phyloP scores from a whole-genome alignment of 139 green algal genomes.

The Chlamydomonas urium region DNA sequence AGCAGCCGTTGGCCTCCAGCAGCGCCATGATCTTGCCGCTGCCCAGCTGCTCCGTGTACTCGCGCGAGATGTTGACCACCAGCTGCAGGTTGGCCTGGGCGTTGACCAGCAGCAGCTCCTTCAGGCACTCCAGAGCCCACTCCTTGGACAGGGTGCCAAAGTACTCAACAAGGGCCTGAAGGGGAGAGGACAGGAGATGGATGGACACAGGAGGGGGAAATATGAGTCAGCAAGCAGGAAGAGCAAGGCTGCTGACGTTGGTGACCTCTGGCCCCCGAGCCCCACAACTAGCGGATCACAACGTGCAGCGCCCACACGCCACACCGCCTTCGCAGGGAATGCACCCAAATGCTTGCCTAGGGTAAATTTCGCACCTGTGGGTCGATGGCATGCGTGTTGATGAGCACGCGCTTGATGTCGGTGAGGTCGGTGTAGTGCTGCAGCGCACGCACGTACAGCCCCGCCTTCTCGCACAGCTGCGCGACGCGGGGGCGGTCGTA shows the following conservation, averaged over 20 bases:
- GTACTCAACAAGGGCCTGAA: conserved; percentile 88
- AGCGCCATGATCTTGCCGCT: conserved; percentile 77
- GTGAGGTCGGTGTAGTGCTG: conserved; percentile 98
- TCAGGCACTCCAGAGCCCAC: conserved; percentile 93
- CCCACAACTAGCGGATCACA: too few relatives aligned
- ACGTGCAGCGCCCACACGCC: too few relatives aligned
- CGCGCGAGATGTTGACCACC: conserved; percentile 83
- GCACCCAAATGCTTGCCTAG: too few relatives aligned
- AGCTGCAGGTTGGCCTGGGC: conserved; percentile 65
- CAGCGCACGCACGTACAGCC: conserved; percentile 97
- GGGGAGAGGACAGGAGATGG: too few relatives aligned
- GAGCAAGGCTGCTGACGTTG: too few relatives aligned
- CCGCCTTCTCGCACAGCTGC: conserved; percentile 98
- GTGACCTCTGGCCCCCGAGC: too few relatives aligned
- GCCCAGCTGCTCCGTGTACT: conserved; percentile 96
- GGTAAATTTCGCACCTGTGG: too few relatives aligned
- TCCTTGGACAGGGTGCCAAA: conserved; percentile 94
- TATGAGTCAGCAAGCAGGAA: too few relatives aligned
- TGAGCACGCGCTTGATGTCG: conserved; percentile 83
- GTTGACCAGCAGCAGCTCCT: conserved; percentile 91
- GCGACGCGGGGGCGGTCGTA: conserved; percentile 96
- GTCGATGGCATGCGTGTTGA: conserved; percentile 96
- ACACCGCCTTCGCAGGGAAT: too few relatives aligned
- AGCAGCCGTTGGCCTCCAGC: conserved; percentile 87
- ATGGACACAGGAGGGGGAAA: too few relatives aligned